Evolutionary conservation across 768 basidiomycete species (phyloP), one percentile per base, ranked within the genome.

Genomic region (Tricholoma matsutake): DNA sequence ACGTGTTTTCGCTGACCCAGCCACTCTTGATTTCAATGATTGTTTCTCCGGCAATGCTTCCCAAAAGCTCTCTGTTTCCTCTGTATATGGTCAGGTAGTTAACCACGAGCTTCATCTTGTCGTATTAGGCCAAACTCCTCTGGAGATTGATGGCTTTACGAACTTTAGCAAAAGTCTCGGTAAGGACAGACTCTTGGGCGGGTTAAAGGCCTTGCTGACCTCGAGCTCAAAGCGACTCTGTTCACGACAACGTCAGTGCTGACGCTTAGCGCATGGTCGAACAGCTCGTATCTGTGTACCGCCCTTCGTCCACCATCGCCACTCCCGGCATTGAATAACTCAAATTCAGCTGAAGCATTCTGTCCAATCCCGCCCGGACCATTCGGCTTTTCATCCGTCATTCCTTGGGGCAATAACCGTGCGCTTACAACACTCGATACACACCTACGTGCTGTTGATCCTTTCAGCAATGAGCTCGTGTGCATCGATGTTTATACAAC

Each of bases 371-470:
- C 79, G 4, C 79, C 87, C 3, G 96, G 96, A 1, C 84, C 86
- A 1, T 88, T 97, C 67, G 96, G 87, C 1, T 84, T 98, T 69
- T 85, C 92, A 22, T 79, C 92, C 10, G 81, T 87, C 16, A 85
- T 93, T 41, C 86, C 86, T 5, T 84, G 90, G 69, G 79, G 83
- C 35, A 67, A 77, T 47, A 78, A 83, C 61, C 89, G 90, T 69
- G 83, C 87, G 14, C 79, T 98, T 47, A 92, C 91, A 11, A 96
- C 96, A 9, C 81, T 96, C 59, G 81, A 83, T 63, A 97, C 96
- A 1, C 86, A 86, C 20, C 75, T 99, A 22, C 88, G 92, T 51
- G 90, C 95, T 7, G 89, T 98, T 22, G 97, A 99, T 75, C 88
- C 95, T 0, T 87, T 84, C 47, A 85, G 89, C 56, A 80, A 85